Evolutionary conservation across 2,329 filamentous ascomycete genomes (phyloP), one percentile per base, ranked within the genome.

Genomic region (Aspergillus fumigatus): DNA sequence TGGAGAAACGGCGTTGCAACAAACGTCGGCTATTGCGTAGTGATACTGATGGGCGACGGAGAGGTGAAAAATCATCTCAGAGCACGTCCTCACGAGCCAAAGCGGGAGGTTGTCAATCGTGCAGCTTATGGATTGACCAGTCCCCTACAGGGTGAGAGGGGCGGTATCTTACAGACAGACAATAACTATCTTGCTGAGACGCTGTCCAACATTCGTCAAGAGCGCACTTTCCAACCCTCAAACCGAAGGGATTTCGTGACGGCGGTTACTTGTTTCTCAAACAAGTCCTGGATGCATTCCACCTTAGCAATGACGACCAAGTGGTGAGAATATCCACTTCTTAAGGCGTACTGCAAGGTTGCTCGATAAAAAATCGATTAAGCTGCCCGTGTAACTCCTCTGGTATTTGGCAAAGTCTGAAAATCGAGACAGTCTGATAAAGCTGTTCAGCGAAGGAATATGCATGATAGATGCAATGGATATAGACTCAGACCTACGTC

Each of bases 261-360:
- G 51, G 23, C 1, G 0, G 9, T 43, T 21, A 9, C 2, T 21
- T 19, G 5, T 19, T 19, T 8, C 51, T 50, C 7, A 10, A 21
- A 10, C 26, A 38, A 32, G 52, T 53, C 29, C 61, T 65, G 32
- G 45, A 62, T 25, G 57, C 6, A 1, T 53, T 65, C 8, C 56
- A 62, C 27, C 63, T 73, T 51, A 72, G 67, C 60, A 79, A 76
- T 48, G 70, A 73, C 0, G 65, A 78, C 1, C 69, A 79, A 27
- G 70, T 0, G 62, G 77, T 1, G 74, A 81, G 35, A 78, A 85
- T 9, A 80, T 89, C 3, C 83, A 88, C 52, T 82, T 0, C 73
- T 89, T 0, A 68, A 77, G 27, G 77, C 80, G 1, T 89, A 86
- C 68, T 89, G 89, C 73, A 78, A 82, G 32, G 80, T 88, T 1